These are phyloP conservation scores for Ogataea paraovalis DNA, from an alignment of 805 yeast species.

Conservation along the genomic window DNA sequence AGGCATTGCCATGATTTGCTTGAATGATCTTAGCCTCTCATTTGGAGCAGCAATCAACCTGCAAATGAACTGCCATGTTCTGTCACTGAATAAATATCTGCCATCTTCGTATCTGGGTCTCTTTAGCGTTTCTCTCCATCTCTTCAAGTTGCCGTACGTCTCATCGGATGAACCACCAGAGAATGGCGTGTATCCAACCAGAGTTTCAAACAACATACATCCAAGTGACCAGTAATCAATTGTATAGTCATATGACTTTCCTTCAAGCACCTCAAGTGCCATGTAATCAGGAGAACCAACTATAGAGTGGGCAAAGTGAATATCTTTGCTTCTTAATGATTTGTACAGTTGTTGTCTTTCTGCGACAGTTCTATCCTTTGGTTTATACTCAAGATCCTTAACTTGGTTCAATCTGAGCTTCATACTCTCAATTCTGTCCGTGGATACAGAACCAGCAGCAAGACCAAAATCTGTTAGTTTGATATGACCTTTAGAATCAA, in stretches of 20 bases:
- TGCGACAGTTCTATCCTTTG: conserved; percentile 65
- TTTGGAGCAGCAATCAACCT: conserved; percentile 77
- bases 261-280: conserved; percentile 97
- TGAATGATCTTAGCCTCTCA: conserved; percentile 69
- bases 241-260: conserved; percentile 88
- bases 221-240: conserved; percentile 99
- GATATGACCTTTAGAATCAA: conserved; percentile 87
- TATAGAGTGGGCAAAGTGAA: conserved; percentile 87
- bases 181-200: conserved; percentile 96
- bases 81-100: conserved; percentile 85
- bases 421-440: conserved; percentile 92
- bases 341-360: conserved; percentile 88
- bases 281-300: conserved; percentile 99
- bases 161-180: conserved; percentile 92
- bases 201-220: conserved; percentile 92
- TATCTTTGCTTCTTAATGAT: conserved; percentile 69
- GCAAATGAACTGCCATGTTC: conserved; percentile 89
- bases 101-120: conserved; percentile 93
- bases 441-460: conserved; percentile 94
- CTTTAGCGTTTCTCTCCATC: conserved; percentile 84
- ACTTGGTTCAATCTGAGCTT: conserved; percentile 59
- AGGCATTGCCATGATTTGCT: conserved; percentile 72
- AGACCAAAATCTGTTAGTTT: conserved; percentile 94
- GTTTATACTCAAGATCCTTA: conserved; percentile 68
- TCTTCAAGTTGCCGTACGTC: conserved; percentile 87